Base-by-base conservation (phyloP, 257 asterid species). In the Salvia rosmarinus region DNA sequence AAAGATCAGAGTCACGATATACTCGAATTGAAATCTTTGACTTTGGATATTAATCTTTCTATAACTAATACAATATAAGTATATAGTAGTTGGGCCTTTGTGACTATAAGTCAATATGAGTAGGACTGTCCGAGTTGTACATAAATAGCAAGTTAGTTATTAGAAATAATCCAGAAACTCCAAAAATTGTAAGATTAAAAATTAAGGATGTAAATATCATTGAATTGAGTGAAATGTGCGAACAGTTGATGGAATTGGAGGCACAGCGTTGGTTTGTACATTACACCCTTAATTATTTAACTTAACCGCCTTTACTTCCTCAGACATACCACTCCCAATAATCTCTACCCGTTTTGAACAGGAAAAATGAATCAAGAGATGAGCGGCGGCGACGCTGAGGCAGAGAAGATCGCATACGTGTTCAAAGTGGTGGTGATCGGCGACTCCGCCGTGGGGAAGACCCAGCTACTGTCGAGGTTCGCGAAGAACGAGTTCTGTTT, bases 341-440 rank as follows among this genome's bases (percentile, higher is more conserved):
- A 20, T 57, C 5, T 59, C 66, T 9, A 17, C 11, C 61, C 14
- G 21, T 9, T 13, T 12, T 11, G 19, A 17, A 39, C 21, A 57
- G 11, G 0, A 20, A 77, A 30, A 39, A 85, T 83, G 89, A 83
- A 84, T 14, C 80, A 70, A 66, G 86, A 83, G 70, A 79, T 80
- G 87, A 77, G 75, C 21, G 85, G 85, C 0, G 58, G 68, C 20
- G 83, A 57, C 2, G 40, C 64, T 34, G 80, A 74, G 21, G 58
- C 67, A 25, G 88, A 86, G n/a, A 85, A 72, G 69, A 81, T 90
- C 14, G 91, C 84, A 10, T 90, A 90, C 4, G 89, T 90, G 51
- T 90, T 86, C 84, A 90, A 90, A 79, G 88, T 88, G 64, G 96
- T 90, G 70, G 93, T 90, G 79, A 88, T 88, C 11, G 96, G 96